Evolutionary conservation across 192 early-diverging fungal species (phyloP).

Genomic region (Rhizoclosmatium sp.): DNA sequence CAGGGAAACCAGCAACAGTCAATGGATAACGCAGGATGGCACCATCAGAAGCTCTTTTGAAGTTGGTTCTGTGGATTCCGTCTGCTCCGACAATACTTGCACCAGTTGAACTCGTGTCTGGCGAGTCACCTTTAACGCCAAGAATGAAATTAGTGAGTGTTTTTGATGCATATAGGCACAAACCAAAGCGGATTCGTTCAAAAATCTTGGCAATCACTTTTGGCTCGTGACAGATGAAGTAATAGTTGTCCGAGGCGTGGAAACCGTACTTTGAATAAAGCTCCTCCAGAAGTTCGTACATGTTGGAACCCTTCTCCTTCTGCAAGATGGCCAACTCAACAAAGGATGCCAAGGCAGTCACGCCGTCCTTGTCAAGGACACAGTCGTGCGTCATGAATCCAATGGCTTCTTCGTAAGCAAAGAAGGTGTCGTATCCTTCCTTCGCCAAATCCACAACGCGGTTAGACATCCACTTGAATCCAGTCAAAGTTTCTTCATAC

Average conservation of each 20-base stretch:
- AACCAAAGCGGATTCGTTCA: slow-evolving; percentile 81
- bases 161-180: neutral
- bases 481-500: slow-evolving; percentile 92
- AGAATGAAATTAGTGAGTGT: too few relatives aligned
- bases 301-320: slow-evolving; percentile 65
- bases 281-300: slow-evolving; percentile 74
- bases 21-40: slow-evolving; percentile 73
- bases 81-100: neutral
- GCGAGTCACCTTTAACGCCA: neutral
- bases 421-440: slow-evolving; percentile 72
- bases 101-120: neutral
- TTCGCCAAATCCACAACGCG: slow-evolving; percentile 71
- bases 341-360: slow-evolving; percentile 83
- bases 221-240: slow-evolving; percentile 86
- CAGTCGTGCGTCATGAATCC: slow-evolving; percentile 78
- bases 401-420: slow-evolving; percentile 96
- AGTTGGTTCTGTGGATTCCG: neutral
- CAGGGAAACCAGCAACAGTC: slow-evolving; percentile 70
- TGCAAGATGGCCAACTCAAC: slow-evolving; percentile 74
- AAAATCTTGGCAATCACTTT: slow-evolving; percentile 77
- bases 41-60: slow-evolving; percentile 20
- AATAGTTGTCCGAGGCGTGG: slow-evolving; percentile 86
- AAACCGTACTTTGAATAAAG: slow-evolving; percentile 83
- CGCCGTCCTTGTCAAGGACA: slow-evolving; percentile 93
- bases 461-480: slow-evolving; percentile 97